Percentiles rank a stretch among this genome's conserved stretches.
Evolutionary conservation across 2,329 filamentous ascomycete species (phyloP).

Genomic region (Mycosphaerella sp.): DNA sequence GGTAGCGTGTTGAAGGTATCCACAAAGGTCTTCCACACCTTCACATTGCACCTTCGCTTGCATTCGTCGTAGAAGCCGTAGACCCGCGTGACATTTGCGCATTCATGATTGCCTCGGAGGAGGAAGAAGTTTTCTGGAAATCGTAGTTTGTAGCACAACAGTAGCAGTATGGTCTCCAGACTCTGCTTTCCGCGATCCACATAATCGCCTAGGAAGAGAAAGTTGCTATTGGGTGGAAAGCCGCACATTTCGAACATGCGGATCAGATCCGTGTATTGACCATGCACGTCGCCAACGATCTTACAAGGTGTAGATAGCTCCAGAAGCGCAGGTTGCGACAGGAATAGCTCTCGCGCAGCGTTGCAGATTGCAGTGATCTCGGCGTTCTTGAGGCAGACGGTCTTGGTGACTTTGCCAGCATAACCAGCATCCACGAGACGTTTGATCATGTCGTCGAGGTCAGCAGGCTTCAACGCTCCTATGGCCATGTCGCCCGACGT

Average conservation of each 20-base stretch:
- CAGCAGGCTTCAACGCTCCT: constrained; percentile 83
- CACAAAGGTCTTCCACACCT: constrained; percentile 96
- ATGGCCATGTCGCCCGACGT: constrained; percentile 65
- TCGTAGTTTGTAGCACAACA: constrained; percentile 95
- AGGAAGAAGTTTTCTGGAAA: constrained; percentile 98
- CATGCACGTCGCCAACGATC: constrained; percentile 94
- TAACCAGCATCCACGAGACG: constrained; percentile 91
- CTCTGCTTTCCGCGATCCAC: constrained; percentile 96
- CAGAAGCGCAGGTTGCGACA: constrained; percentile 84
- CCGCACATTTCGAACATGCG: constrained; percentile 99
- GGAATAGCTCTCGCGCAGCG: constrained; percentile 77
- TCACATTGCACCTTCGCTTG: constrained; percentile 92
- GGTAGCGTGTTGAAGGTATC: constrained; percentile 95
- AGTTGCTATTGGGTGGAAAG: constrained; percentile 87
- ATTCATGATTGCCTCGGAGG: constrained; percentile 90
- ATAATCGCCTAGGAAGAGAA: constrained; percentile 90
- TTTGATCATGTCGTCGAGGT: constrained; percentile 96
- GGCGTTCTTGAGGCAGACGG: constrained; percentile 93
- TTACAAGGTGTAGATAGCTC: constrained; percentile 94
- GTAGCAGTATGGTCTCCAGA: constrained; percentile 83
- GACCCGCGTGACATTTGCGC: constrained; percentile 89
- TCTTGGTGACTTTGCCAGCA: constrained; percentile 94
- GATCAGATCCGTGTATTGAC: constrained; percentile 92
- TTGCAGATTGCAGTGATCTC: constrained; percentile 93
- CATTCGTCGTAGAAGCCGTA: constrained; percentile 99